These are phyloP conservation scores for Rutstroemia sp. DNA, from an alignment of 2,329 filamentous ascomycete genomes.

Conservation along the genomic window DNA sequence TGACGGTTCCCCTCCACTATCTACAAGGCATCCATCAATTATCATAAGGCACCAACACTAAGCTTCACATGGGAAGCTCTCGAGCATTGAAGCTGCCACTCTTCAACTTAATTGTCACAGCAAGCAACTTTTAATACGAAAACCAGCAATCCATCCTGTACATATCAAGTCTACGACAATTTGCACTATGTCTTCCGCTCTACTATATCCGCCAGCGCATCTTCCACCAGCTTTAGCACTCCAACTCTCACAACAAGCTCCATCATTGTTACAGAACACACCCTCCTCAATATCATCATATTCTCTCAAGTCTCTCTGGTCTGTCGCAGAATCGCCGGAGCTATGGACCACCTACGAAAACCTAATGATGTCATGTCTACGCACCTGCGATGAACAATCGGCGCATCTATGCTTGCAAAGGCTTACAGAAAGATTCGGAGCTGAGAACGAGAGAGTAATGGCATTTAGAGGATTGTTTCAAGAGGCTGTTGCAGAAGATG, in stretches of 20 bases:
- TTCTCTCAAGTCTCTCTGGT: conserved; percentile 44
- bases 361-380: conserved; percentile 73
- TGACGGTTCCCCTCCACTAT: too few species aligned
- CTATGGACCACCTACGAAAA: conserved; percentile 85
- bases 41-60: not conserved
- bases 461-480: conserved; percentile 75
- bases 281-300: conserved; percentile 49
- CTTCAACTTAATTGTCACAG: not conserved
- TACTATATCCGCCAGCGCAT: conserved; percentile 49
- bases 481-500: conserved; percentile 68
- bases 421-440: conserved; percentile 73
- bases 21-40: not conserved
- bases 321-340: conserved; percentile 63
- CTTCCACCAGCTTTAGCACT: conserved; percentile 49
- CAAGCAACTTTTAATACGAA: not conserved
- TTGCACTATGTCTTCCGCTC: conserved; percentile 36
- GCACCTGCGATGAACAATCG: conserved; percentile 72
- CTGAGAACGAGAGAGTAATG: conserved; percentile 77
- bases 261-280: conserved; percentile 45
- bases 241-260: conserved; percentile 53
- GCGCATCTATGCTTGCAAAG: conserved; percentile 70
- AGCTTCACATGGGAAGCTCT: not conserved
- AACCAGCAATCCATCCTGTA: too few species aligned
- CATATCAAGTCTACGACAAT: not conserved
- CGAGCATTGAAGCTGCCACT: not conserved